A percentile compares a stretch with the other conserved stretches of the same genome.
phyloP scores from a whole-genome alignment of 2,329 filamentous ascomycete genomes.

The Diatrype stigma region DNA sequence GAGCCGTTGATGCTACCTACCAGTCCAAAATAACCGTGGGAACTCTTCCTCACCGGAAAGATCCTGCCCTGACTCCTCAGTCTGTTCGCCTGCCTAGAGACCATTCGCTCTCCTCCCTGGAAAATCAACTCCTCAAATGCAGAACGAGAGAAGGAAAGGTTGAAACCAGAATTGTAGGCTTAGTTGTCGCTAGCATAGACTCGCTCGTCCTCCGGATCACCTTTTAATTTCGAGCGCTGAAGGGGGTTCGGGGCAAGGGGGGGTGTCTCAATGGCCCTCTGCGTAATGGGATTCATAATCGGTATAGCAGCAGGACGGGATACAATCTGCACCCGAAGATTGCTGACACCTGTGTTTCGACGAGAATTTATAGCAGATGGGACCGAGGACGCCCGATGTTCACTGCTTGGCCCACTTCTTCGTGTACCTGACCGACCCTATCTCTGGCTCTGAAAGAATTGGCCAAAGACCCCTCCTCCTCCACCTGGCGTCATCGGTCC shows the following conservation, averaged over 20 bases:
- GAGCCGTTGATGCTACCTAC: too few relatives aligned
- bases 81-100: too few relatives aligned
- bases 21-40: too few relatives aligned
- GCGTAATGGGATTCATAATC: constrained; percentile 2
- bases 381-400: neutral
- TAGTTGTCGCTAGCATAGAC: too few relatives aligned
- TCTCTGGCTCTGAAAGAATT: constrained; percentile 51
- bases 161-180: too few relatives aligned
- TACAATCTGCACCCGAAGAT: neutral
- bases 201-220: neutral
- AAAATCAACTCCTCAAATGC: too few relatives aligned
- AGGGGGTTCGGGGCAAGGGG: neutral
- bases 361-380: neutral
- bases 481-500: constrained; percentile 76
- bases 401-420: constrained; percentile 3
- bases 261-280: neutral
- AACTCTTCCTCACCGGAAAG: too few relatives aligned
- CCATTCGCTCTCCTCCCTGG: too few relatives aligned
- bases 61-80: too few relatives aligned
- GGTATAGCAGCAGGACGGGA: neutral
- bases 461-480: constrained; percentile 70
- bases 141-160: too few relatives aligned
- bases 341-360: neutral
- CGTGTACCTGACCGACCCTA: constrained; percentile 23
- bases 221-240: neutral